phyloP scores from a whole-genome alignment of 202 grass and related monocot genomes.

The Bolboschoenoplectus hybrid region DNA sequence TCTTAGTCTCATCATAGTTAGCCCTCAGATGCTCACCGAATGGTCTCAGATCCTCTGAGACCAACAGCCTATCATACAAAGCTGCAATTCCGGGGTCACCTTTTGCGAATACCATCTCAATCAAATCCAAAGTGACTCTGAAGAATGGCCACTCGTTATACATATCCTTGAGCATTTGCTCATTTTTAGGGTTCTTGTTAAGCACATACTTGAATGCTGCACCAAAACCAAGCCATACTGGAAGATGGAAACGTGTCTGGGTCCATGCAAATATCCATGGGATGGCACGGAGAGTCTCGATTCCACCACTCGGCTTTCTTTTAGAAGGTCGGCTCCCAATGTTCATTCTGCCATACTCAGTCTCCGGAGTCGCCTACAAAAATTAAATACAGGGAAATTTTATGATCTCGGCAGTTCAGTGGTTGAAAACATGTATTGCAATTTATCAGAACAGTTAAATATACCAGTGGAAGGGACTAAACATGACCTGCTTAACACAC shows the following conservation, averaged over 20 bases:
- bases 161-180: slow-evolving; percentile 86
- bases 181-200: slow-evolving; percentile 76
- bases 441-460: neutral
- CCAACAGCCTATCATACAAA: slow-evolving; percentile 91
- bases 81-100: slow-evolving; percentile 94
- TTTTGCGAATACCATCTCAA: slow-evolving; percentile 99
- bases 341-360: slow-evolving; percentile 99
- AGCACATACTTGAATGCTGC: slow-evolving; percentile 77
- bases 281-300: slow-evolving; percentile 94
- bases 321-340: slow-evolving; percentile 96
- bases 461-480: neutral
- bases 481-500: neutral
- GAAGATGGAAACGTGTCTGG: slow-evolving; percentile 97
- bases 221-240: slow-evolving; percentile 97
- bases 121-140: slow-evolving; percentile 93
- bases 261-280: slow-evolving; percentile 99
- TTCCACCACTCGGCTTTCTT: slow-evolving; percentile 94
- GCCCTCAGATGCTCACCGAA: slow-evolving; percentile 80
- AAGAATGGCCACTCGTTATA: slow-evolving; percentile 99
- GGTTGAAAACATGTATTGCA: neutral
- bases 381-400: slow-evolving; percentile 3
- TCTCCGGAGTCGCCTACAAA: slow-evolving; percentile 93
- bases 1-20: slow-evolving; percentile 91
- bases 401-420: neutral
- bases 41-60: slow-evolving; percentile 65